These are phyloP conservation scores for Aspergillus sp. DNA, from an alignment of 2,329 filamentous ascomycete species.

Conservation along the genomic window DNA sequence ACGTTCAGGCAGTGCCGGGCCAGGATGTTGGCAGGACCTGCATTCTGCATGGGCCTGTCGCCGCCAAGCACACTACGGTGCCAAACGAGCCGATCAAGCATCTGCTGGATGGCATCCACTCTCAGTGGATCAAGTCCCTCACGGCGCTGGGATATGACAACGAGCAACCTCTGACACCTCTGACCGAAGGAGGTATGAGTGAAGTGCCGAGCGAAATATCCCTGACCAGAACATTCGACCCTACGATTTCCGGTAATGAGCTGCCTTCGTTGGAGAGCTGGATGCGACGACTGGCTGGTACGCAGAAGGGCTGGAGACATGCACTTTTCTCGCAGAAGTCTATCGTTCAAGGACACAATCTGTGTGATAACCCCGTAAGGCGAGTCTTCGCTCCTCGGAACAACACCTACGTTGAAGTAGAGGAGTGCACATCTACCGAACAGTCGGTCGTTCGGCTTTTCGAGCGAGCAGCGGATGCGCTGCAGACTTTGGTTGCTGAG, in stretches of 20 bases:
- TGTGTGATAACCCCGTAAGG: not conserved
- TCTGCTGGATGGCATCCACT: not conserved
- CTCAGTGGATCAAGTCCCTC: not conserved
- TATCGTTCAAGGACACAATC: slow-evolving; percentile 1
- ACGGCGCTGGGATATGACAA: not conserved
- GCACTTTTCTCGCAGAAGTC: not conserved
- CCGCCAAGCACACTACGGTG: not conserved
- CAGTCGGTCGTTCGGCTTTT: not conserved
- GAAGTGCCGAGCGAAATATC: not conserved
- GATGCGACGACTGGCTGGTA: slow-evolving; percentile 1
- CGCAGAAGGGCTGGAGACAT: slow-evolving; percentile 7
- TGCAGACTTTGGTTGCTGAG: not conserved
- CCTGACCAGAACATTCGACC: not conserved
- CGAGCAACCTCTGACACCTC: not conserved
- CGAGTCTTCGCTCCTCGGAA: slow-evolving; percentile 2
- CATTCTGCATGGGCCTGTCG: slow-evolving; percentile 9
- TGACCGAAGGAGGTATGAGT: not conserved
- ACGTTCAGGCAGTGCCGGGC: not conserved
- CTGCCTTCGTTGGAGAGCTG: slow-evolving; percentile 8
- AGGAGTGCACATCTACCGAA: not conserved
- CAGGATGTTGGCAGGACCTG: slow-evolving; percentile 4
- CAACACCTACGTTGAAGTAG: slow-evolving; percentile 1
- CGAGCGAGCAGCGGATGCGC: not conserved
- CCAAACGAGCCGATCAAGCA: slow-evolving; percentile 1
- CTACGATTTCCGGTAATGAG: not conserved